Conservation (phyloP, 202 grass and related monocot species). For the Eragrostis tef region DNA sequence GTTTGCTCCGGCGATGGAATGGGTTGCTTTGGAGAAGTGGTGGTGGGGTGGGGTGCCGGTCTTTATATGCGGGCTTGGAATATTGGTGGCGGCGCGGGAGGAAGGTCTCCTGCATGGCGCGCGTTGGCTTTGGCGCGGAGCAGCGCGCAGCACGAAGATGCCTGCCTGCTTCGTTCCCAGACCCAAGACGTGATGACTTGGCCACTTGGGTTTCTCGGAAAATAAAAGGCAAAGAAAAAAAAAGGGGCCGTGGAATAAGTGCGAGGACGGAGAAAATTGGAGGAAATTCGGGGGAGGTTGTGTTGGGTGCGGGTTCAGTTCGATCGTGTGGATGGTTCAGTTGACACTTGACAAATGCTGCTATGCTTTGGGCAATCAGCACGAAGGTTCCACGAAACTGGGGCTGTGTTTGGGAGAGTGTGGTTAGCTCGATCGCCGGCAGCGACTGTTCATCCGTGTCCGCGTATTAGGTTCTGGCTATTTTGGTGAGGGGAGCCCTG, state of each 20-base stretch:
- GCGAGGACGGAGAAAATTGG: slow-evolving; percentile 16
- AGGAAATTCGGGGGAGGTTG: background rate
- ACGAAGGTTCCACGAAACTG: slow-evolving; percentile 47
- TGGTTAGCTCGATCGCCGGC: background rate
- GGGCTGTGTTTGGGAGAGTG: background rate
- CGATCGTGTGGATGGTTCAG: slow-evolving; percentile 24
- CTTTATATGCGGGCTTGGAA: slow-evolving; percentile 42
- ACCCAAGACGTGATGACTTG: background rate
- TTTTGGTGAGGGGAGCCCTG: background rate
- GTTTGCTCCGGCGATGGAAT: background rate
- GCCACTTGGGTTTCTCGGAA: background rate
- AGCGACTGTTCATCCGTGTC: background rate
- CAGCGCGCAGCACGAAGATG: slow-evolving; percentile 42
- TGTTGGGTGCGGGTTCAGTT: slow-evolving; percentile 34
- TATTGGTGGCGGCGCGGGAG: background rate
- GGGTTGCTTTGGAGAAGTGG: background rate
- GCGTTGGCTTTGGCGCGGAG: background rate
- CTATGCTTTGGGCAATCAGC: background rate
- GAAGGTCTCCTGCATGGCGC: slow-evolving; percentile 51
- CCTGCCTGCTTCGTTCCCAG: slow-evolving; percentile 32
- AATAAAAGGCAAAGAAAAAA: background rate
- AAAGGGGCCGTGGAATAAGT: background rate
- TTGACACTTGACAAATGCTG: slow-evolving; percentile 23
- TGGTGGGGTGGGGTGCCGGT: background rate
- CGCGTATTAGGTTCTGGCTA: background rate